Evolutionary conservation across 2,329 filamentous ascomycete species (phyloP).

Genomic region (Sporothrix variecibatus): DNA sequence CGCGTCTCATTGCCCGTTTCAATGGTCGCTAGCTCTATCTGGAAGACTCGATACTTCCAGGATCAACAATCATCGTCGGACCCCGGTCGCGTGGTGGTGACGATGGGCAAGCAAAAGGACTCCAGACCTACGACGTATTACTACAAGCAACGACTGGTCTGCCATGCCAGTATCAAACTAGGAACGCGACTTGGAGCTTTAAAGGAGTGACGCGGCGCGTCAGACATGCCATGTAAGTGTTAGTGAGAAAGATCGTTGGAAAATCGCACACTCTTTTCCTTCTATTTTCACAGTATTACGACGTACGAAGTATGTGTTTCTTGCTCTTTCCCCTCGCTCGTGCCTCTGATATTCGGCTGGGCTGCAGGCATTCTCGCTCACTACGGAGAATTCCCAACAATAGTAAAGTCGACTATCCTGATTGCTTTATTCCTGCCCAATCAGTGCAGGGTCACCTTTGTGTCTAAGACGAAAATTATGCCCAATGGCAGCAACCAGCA

Average conservation of each 20-base stretch:
- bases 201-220: background rate
- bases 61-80: conserved; percentile 1
- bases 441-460: conserved; percentile 36
- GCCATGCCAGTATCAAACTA: background rate
- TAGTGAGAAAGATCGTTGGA: background rate
- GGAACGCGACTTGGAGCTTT: background rate
- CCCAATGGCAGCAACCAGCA: conserved; percentile 40
- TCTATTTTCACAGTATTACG: too few species aligned
- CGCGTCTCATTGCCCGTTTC: conserved; percentile 21
- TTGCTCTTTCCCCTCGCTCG: background rate
- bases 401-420: background rate
- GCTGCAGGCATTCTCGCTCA: background rate
- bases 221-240: background rate
- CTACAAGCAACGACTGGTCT: background rate
- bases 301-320: background rate
- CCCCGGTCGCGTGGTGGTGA: conserved; percentile 16
- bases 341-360: background rate
- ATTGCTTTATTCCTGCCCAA: conserved; percentile 39
- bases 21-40: conserved; percentile 21
- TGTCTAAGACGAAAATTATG: conserved; percentile 40
- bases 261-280: too few species aligned
- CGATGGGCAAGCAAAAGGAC: background rate
- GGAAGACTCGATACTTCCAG: conserved; percentile 15
- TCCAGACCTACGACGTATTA: background rate
- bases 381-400: background rate